A percentile compares a stretch with the other conserved stretches of the same genome.
These are phyloP conservation scores for Eudorina sp. DNA, from an alignment of 139 green algal species.

Conservation along the genomic window DNA sequence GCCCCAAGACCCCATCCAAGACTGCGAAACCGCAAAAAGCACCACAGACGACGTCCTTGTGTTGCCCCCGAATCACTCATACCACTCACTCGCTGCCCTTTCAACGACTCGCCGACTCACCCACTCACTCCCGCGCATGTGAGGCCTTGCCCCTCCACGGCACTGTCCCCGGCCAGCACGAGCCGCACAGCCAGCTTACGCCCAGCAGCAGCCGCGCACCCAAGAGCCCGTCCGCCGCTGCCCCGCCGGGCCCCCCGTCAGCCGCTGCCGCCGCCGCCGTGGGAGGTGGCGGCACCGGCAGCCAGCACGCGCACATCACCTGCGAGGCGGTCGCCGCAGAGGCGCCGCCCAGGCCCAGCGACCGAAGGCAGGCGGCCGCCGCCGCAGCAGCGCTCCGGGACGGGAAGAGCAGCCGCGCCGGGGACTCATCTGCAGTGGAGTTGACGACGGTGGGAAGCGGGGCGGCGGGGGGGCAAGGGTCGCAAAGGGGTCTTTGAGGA, in stretches of 20 bases:
- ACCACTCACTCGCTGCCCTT: no score
- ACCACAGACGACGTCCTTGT: no score
- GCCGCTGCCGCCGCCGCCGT: neutral
- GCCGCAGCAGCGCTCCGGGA: no score
- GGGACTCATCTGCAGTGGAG: no score
- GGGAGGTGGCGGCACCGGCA: neutral
- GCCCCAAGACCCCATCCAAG: no score
- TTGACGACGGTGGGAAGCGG: no score
- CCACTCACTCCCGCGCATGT: neutral
- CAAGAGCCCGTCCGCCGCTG: neutral
- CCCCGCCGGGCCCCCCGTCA: neutral
- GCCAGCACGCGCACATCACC: conserved; percentile 3
- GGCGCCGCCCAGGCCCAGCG: neutral
- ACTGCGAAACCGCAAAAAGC: no score
- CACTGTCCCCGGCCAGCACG: neutral
- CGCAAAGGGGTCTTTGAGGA: no score
- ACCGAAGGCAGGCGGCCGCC: neutral
- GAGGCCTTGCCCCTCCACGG: neutral
- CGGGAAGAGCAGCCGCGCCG: no score
- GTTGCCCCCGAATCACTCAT: no score
- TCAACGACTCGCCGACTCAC: no score
- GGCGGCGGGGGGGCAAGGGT: no score
- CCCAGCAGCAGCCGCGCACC: neutral
- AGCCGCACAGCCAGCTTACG: neutral
- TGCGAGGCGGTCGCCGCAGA: neutral